Percentiles rank a stretch among this genome's conserved stretches.
Conservation (phyloP, 805 yeast genomes). For the Spathaspora arborariae region DNA sequence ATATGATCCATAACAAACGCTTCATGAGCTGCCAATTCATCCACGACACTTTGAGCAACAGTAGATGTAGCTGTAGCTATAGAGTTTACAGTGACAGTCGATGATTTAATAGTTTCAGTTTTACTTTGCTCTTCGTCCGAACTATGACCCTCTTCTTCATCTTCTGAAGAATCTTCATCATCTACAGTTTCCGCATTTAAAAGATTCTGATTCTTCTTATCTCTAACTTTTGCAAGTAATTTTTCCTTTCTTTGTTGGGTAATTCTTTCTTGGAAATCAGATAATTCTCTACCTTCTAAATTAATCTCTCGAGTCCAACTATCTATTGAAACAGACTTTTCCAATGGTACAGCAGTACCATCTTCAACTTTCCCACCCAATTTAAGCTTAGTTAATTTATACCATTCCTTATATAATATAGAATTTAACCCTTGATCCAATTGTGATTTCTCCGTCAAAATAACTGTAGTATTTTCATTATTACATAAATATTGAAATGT, state of each 20-base stretch:
- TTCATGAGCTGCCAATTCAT: constrained; percentile 38
- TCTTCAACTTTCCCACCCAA: constrained; percentile 44
- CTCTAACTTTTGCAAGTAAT: constrained; percentile 38
- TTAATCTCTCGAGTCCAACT: constrained; percentile 47
- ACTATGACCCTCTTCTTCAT: constrained; percentile 22
- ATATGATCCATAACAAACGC: constrained; percentile 37
- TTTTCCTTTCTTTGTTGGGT: constrained; percentile 43
- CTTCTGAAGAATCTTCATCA: constrained; percentile 32
- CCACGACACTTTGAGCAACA: constrained; percentile 11
- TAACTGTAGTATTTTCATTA: constrained; percentile 62
- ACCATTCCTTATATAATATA: constrained; percentile 54
- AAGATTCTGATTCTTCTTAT: constrained; percentile 35
- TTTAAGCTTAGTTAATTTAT: constrained; percentile 32
- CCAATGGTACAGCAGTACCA: constrained; percentile 57
- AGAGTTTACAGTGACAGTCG: not conserved
- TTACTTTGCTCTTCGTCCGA: constrained; percentile 22
- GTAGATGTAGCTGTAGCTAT: not conserved
- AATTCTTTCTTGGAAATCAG: constrained; percentile 43
- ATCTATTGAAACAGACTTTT: constrained; percentile 37
- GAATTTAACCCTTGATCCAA: constrained; percentile 44
- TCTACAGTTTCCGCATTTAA: constrained; percentile 33
- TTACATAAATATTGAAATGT: constrained; percentile 54
- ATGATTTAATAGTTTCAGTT: constrained; percentile 1
- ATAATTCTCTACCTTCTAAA: constrained; percentile 48
- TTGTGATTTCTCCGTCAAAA: constrained; percentile 67